Conservation (phyloP, 2,329 filamentous ascomycete genomes). For the Pseudopyricularia javanii region DNA sequence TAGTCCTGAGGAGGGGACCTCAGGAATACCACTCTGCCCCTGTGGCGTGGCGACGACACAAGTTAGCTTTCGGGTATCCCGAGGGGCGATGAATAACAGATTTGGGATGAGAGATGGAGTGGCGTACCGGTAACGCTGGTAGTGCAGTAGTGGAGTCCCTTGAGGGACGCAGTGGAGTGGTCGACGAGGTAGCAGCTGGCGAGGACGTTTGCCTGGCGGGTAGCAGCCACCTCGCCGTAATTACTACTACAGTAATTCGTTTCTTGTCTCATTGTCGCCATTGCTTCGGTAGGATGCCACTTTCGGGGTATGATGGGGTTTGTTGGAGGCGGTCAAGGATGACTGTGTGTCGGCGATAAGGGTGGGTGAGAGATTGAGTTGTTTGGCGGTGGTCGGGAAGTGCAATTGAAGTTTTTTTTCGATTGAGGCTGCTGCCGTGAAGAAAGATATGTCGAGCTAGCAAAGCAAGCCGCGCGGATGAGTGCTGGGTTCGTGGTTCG, state of each 20-base stretch:
- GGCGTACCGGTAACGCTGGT: slow-evolving; percentile 65
- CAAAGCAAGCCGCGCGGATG: too few species aligned
- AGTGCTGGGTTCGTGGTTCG: too few species aligned
- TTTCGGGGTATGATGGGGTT: slow-evolving; percentile 5
- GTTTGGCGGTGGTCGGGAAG: too few species aligned
- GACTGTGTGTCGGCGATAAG: neutral
- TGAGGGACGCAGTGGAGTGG: slow-evolving; percentile 51
- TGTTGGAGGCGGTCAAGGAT: neutral
- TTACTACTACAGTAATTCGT: slow-evolving; percentile 65
- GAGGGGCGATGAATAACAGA: too few species aligned
- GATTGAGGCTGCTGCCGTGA: too few species aligned
- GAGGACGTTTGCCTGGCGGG: slow-evolving; percentile 61
- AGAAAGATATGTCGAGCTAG: too few species aligned
- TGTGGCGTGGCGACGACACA: slow-evolving; percentile 15
- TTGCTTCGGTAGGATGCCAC: slow-evolving; percentile 23
- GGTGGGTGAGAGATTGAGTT: too few species aligned
- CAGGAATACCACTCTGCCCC: slow-evolving; percentile 91
- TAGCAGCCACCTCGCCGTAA: slow-evolving; percentile 53
- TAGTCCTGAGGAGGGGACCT: slow-evolving; percentile 74
- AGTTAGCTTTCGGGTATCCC: slow-evolving; percentile 9
- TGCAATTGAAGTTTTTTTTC: too few species aligned
- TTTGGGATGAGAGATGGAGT: neutral
- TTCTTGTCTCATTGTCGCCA: slow-evolving; percentile 61
- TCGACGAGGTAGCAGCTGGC: slow-evolving; percentile 87
- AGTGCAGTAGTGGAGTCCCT: slow-evolving; percentile 92